Conservation (phyloP, 306 rosid genomes). For the Prunus fruticosa region DNA sequence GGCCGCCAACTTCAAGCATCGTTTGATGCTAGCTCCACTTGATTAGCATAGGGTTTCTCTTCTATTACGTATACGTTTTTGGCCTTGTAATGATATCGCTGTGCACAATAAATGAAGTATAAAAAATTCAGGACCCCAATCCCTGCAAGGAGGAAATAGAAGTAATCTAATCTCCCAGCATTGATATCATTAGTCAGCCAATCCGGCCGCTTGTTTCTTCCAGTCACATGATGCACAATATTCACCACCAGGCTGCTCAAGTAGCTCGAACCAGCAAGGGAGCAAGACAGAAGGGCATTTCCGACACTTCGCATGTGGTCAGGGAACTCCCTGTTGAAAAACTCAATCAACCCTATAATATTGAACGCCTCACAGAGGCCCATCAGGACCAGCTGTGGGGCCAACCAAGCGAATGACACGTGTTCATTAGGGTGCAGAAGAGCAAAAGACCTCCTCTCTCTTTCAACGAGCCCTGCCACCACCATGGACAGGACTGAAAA, state of each 20-base stretch:
- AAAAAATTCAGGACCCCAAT: conserved; percentile 45
- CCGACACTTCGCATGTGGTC: conserved; percentile 69
- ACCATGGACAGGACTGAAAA: conserved; percentile 55
- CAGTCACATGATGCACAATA: conserved; percentile 39
- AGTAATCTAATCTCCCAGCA: conserved; percentile 64
- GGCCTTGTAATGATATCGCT: conserved; percentile 51
- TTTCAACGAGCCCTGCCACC: conserved; percentile 52
- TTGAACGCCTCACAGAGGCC: conserved; percentile 67
- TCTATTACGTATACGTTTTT: not conserved
- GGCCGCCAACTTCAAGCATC: conserved; percentile 14
- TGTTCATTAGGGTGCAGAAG: conserved; percentile 35
- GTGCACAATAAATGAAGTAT: conserved; percentile 49
- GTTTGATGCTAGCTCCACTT: conserved; percentile 36
- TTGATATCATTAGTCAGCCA: conserved; percentile 72
- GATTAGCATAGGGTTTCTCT: conserved; percentile 13
- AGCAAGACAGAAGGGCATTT: conserved; percentile 53
- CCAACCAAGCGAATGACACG: conserved; percentile 53
- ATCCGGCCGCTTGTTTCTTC: conserved; percentile 30
- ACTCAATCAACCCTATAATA: conserved; percentile 57
- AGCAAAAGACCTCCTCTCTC: conserved; percentile 39
- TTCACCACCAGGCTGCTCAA: conserved; percentile 41
- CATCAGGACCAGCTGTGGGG: conserved; percentile 52
- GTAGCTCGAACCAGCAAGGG: conserved; percentile 56
- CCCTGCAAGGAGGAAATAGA: conserved; percentile 54
- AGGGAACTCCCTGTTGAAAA: conserved; percentile 60